Conservation (phyloP, 306 rosid species). For the Cucumis hystrix region DNA sequence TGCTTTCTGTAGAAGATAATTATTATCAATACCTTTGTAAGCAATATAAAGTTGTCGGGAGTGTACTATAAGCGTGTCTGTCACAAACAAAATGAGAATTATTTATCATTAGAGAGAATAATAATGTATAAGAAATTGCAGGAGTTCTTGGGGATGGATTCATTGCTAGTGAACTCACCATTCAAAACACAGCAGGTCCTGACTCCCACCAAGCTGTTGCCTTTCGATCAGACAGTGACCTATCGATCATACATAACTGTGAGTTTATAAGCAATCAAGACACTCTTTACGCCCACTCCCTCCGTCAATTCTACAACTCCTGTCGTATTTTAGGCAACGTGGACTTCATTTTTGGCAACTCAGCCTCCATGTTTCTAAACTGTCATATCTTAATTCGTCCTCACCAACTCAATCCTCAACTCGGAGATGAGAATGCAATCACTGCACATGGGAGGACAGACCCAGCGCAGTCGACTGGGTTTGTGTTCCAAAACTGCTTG, state of each 20-base stretch:
- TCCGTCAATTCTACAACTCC: constrained; percentile 70
- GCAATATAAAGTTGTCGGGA: neutral
- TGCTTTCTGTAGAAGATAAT: neutral
- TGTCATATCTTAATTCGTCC: constrained; percentile 38
- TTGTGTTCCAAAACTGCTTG: constrained; percentile 57
- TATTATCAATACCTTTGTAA: neutral
- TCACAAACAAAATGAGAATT: no score
- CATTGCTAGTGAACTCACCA: constrained; percentile 66
- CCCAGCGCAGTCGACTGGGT: constrained; percentile 64
- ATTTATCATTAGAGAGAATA: no score
- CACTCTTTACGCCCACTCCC: constrained; percentile 67
- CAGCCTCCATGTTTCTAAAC: constrained; percentile 56
- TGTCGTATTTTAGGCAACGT: constrained; percentile 69
- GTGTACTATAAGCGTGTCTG: neutral
- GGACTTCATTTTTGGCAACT: constrained; percentile 79
- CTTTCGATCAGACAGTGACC: constrained; percentile 73
- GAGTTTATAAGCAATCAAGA: constrained; percentile 82
- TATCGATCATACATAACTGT: constrained; percentile 42
- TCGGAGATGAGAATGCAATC: constrained; percentile 38
- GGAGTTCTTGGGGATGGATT: constrained; percentile 86
- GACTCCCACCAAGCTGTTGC: constrained; percentile 89
- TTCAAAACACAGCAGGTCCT: constrained; percentile 74
- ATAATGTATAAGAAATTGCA: constrained; percentile 2
- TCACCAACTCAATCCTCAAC: constrained; percentile 31
- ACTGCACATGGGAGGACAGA: constrained; percentile 79